Evolutionary conservation across 2,329 filamentous ascomycete species (phyloP).

Genomic region (Epichloe baconii): DNA sequence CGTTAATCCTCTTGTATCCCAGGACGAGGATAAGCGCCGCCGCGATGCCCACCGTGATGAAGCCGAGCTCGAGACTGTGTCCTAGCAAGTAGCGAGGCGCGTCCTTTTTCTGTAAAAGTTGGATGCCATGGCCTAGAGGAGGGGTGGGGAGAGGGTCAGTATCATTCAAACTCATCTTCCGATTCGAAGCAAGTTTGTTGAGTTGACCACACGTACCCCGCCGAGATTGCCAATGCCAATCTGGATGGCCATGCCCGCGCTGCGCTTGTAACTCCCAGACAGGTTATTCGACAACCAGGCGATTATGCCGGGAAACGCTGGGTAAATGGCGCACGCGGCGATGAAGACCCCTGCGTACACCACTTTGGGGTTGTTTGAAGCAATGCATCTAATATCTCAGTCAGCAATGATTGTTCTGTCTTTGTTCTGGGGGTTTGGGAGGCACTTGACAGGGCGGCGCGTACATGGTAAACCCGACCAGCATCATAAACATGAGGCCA

Average conservation of each 20-base stretch:
- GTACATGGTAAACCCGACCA: slow-evolving; percentile 43
- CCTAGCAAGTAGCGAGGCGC: slow-evolving; percentile 36
- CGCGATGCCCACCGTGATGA: slow-evolving; percentile 31
- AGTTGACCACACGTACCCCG: slow-evolving; percentile 23
- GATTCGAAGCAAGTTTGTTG: neutral
- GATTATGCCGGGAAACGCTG: slow-evolving; percentile 65
- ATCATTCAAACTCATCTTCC: neutral
- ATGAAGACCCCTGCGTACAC: slow-evolving; percentile 68
- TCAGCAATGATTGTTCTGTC: neutral
- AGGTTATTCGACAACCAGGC: slow-evolving; percentile 71
- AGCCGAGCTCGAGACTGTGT: slow-evolving; percentile 36
- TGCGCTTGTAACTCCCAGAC: slow-evolving; percentile 51
- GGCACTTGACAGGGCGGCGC: slow-evolving; percentile 4
- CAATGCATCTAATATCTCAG: slow-evolving; percentile 37
- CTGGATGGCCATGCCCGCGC: slow-evolving; percentile 50
- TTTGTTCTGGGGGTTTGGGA: neutral
- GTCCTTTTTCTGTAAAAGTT: slow-evolving; percentile 52
- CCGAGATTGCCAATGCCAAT: slow-evolving; percentile 48
- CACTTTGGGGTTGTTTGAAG: slow-evolving; percentile 41
- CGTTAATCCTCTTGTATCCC: slow-evolving; percentile 46
- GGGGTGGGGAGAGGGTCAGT: neutral
- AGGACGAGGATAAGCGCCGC: slow-evolving; percentile 31
- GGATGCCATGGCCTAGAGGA: slow-evolving; percentile 47
- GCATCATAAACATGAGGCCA: slow-evolving; percentile 36
- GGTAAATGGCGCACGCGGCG: slow-evolving; percentile 66